Conservation (phyloP, 2,329 filamentous ascomycete species). For the Macrophomina phaseolina region DNA sequence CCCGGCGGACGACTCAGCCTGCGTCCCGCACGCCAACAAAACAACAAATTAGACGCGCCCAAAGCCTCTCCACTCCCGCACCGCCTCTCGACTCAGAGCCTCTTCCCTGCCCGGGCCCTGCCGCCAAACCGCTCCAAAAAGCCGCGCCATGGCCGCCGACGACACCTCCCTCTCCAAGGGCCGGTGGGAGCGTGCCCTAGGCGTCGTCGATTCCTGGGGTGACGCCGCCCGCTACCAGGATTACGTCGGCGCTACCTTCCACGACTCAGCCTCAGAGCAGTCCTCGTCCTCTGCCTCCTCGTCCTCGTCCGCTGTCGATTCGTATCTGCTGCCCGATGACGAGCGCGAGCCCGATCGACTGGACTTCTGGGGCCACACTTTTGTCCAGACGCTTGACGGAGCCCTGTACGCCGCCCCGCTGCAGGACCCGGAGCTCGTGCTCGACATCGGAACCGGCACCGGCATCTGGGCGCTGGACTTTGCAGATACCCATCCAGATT, state of each 20-base stretch:
- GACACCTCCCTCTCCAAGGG: constrained; percentile 16
- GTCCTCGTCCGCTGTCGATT: constrained; percentile 1
- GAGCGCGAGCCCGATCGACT: constrained; percentile 45
- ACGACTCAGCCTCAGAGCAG: constrained; percentile 35
- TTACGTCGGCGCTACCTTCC: background rate
- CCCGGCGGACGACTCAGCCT: background rate
- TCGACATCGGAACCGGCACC: constrained; percentile 43
- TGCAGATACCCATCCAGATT: constrained; percentile 43
- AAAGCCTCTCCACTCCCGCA: constrained; percentile 5
- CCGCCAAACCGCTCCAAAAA: background rate
- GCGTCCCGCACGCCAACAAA: constrained; percentile 8
- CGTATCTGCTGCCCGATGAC: constrained; percentile 40
- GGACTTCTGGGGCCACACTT: constrained; percentile 40
- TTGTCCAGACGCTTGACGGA: constrained; percentile 44
- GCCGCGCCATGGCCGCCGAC: constrained; percentile 12
- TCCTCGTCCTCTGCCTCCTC: constrained; percentile 56
- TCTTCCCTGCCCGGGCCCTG: background rate
- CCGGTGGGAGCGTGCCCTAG: constrained; percentile 22
- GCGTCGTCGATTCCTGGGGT: constrained; percentile 16
- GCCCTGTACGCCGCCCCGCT: constrained; percentile 45
- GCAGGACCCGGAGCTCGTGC: constrained; percentile 22
- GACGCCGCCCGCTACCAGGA: constrained; percentile 6
- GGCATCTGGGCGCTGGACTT: constrained; percentile 45
- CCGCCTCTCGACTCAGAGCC: background rate
- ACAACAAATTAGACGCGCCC: constrained; percentile 15